phyloP scores from a whole-genome alignment of 1,284 basidiomycete genomes.

The Mixia osmundae region DNA sequence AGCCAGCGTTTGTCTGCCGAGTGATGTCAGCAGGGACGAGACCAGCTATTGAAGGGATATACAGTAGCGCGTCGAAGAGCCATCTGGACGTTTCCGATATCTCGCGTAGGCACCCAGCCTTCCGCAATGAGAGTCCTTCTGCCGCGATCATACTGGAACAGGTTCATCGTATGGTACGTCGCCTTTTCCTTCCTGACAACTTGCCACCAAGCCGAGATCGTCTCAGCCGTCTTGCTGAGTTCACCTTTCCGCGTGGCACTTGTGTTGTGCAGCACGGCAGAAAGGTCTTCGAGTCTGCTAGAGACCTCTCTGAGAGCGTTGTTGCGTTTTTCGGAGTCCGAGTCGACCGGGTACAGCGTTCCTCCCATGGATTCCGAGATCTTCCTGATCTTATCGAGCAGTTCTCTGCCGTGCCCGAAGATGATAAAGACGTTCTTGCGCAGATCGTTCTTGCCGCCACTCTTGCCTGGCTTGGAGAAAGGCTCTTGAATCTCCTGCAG shows the following conservation, averaged over 20 bases:
- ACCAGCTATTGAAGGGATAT: constrained; percentile 4
- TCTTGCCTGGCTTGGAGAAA: constrained; percentile 59
- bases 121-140: constrained; percentile 91
- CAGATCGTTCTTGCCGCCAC: constrained; percentile 24
- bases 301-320: constrained; percentile 76
- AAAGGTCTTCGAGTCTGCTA: constrained; percentile 72
- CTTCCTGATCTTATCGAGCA: constrained; percentile 92
- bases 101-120: constrained; percentile 87
- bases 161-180: constrained; percentile 78
- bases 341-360: constrained; percentile 85
- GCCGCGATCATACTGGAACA: constrained; percentile 81
- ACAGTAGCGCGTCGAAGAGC: constrained; percentile 81
- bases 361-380: constrained; percentile 88
- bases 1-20: constrained; percentile 51
- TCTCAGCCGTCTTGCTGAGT: constrained; percentile 65
- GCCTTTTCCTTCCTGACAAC: constrained; percentile 87
- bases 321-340: constrained; percentile 72
- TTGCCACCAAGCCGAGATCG: constrained; percentile 71
- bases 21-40: neutral
- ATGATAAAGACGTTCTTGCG: constrained; percentile 99
- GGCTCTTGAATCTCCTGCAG: constrained; percentile 83
- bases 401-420: constrained; percentile 83
- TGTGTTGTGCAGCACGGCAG: constrained; percentile 74
- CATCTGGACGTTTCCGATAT: constrained; percentile 64
- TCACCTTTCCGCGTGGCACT: constrained; percentile 63